Evolutionary conservation across 1,139 yeast species (phyloP), one percentile per base, ranked within the genome.

Genomic region (Geotrichum bryndzae): DNA sequence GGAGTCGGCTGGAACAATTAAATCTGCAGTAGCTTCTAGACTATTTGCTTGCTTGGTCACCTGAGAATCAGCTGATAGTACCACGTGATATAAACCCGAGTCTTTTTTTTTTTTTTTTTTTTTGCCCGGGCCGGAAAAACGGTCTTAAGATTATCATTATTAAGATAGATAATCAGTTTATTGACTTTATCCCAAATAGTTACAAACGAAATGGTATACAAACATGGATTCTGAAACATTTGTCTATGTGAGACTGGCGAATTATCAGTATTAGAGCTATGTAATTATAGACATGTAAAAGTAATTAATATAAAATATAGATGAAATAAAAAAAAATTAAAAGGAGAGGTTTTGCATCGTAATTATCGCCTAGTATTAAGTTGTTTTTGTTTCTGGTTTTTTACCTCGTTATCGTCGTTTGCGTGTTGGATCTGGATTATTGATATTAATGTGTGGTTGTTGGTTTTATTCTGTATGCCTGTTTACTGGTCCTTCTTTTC

Each of bases 251-350:
- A 18, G 18, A 18, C 18, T 18, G 18, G 18, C 18, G 18, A 18
- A 18, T 18, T 18, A 15, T n/a, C 48, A 53, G 23, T 38, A 38
- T 38, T 38, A 38, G 22, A 53, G 53, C 46, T 56, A 58, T 53
- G 57, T 51, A 48, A 58, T 53, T 45, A 54, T 54, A 54, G 15
- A 54, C 41, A 27, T 45, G 31, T 53, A 53, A 13, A 54, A 8
- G 25, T 54, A 27, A 33, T 33, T 33, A 45, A n/a, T 27, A 13
- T 13, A 27, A 29, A 18, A 31, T 29, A 23, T 18, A 52, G n/a
- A 22, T 22, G 35, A 29, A 31, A 7, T 52, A 52, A n/a, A 23
- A 51, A 51, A 18, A 11, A 4, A 51, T 18, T 25, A 29, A 22
- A 29, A 22, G 35, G 31, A 23, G 33, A 29, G 33, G 33, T 29